Evolutionary conservation across 768 basidiomycete genomes (phyloP), one percentile per base, ranked within the genome.

Genomic region (Leccinellum albellum): DNA sequence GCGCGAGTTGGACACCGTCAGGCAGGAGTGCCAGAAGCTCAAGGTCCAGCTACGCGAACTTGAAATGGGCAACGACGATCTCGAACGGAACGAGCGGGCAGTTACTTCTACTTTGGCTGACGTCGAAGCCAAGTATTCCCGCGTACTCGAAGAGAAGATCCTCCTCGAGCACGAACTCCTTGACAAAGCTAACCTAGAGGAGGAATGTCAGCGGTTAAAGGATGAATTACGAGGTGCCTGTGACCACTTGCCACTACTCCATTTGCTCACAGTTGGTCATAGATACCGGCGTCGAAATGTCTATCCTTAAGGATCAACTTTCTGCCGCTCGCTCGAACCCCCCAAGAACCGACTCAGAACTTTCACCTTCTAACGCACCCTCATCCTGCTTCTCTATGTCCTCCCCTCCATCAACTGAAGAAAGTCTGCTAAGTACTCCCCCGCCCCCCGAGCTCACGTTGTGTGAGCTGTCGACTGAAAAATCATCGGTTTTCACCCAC

Each of bases 21-120:
- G 92, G 55, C 85, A 89, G 66, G 85, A 88, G 58, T 80, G 87
- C 60, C 88, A 88, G 67, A 77, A 78, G 50, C 72, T 82, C 59
- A 89, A 89, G 73, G 76, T 88, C 21, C 86, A 89, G 67, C 75
- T 94, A 17, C 83, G 91, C 21, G 92, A 98, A 71, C 78, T 97
- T 29, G 96, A 98, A 74, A 89, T 98, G 85, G 96, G 96, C 48
- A 98, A 97, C 66, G 97, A 99, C 66, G 95, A 98, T 74, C 79
- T 99, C 56, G 97, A 98, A 70, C 82, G 94, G 60, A 95, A 89
- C 71, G 96, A 98, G 69, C 84, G 97, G 28, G 90, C 89, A 51
- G 88, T 91, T 42, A 83, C 88, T 9, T 91, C 88, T 50, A 89
- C 83, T 64, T 74, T 95, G 64, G 89, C 88, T 4, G 89, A 91